Percentiles rank a stretch among this genome's conserved stretches.
Evolutionary conservation across 768 basidiomycete genomes (phyloP).

Genomic region (Austroboletus festivus): DNA sequence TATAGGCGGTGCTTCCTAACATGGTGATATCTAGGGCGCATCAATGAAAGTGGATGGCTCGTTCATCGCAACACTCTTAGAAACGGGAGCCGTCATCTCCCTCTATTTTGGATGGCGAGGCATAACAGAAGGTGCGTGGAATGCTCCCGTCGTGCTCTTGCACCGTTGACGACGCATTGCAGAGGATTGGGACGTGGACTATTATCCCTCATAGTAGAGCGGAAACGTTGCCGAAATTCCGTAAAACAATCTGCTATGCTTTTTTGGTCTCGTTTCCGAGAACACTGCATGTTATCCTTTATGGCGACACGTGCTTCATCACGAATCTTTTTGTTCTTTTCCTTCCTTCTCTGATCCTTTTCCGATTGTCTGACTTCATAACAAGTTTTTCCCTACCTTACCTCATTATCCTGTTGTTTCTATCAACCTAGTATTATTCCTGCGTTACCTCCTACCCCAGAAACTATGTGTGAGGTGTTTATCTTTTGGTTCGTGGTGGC

Average conservation of each 20-base stretch:
- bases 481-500: neutral
- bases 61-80: conserved; percentile 81
- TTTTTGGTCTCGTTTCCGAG: conserved; percentile 2
- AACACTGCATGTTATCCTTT: neutral
- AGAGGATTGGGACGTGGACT: conserved; percentile 55
- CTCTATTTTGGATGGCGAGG: conserved; percentile 82
- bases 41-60: conserved; percentile 76
- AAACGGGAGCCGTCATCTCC: conserved; percentile 66
- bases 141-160: neutral
- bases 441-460: conserved; percentile 5
- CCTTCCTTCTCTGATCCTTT: neutral
- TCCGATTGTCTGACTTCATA: neutral
- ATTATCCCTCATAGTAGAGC: conserved; percentile 37
- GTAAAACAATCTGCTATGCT: conserved; percentile 14
- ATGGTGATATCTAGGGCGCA: conserved; percentile 45
- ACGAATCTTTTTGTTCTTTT: neutral
- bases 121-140: conserved; percentile 77
- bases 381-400: conserved; percentile 1
- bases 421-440: neutral
- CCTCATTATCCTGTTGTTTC: conserved; percentile 2
- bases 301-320: conserved; percentile 8
- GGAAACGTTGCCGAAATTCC: neutral
- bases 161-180: conserved; percentile 6
- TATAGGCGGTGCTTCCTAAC: conserved; percentile 8
- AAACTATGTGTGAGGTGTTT: neutral